Evolutionary conservation across 768 basidiomycete species (phyloP).

Genomic region (Mycena vulgaris): DNA sequence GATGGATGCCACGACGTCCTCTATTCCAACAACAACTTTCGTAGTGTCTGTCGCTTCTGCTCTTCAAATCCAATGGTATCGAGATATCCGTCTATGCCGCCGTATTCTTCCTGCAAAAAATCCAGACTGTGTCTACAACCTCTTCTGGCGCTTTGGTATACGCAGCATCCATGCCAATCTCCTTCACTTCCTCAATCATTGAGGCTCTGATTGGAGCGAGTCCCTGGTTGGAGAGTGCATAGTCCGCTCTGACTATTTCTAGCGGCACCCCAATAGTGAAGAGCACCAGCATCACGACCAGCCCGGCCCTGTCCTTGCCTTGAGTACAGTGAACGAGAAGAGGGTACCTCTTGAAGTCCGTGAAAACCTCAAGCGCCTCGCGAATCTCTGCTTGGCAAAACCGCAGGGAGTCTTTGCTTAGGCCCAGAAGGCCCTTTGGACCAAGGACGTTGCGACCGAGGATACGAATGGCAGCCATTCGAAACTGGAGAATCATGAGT

Average conservation of each 20-base stretch:
- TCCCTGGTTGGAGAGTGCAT: constrained; percentile 38
- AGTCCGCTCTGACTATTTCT: constrained; percentile 33
- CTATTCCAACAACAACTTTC: constrained; percentile 27
- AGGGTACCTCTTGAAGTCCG: constrained; percentile 32
- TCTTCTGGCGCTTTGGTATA: constrained; percentile 36
- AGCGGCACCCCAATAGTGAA: constrained; percentile 34
- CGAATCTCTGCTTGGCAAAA: constrained; percentile 39
- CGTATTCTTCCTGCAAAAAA: constrained; percentile 36
- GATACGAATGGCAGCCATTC: constrained; percentile 40
- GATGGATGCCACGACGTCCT: no score
- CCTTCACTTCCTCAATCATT: constrained; percentile 40
- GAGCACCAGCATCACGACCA: constrained; percentile 39
- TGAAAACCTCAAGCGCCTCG: constrained; percentile 36
- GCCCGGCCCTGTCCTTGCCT: constrained; percentile 40
- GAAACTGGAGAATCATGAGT: constrained; percentile 33
- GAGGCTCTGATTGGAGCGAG: constrained; percentile 36
- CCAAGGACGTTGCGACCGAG: constrained; percentile 39
- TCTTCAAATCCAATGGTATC: constrained; percentile 37
- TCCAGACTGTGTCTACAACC: constrained; percentile 38
- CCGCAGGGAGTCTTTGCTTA: constrained; percentile 38
- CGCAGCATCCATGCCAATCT: constrained; percentile 39
- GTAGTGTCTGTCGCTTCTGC: constrained; percentile 31
- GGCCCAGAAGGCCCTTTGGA: constrained; percentile 34
- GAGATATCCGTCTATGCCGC: constrained; percentile 38
- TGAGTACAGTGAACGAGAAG: constrained; percentile 40